These are phyloP conservation scores for Globisporangium alternatum DNA, from an alignment of 352 stramenopile genomes.

Conservation along the genomic window DNA sequence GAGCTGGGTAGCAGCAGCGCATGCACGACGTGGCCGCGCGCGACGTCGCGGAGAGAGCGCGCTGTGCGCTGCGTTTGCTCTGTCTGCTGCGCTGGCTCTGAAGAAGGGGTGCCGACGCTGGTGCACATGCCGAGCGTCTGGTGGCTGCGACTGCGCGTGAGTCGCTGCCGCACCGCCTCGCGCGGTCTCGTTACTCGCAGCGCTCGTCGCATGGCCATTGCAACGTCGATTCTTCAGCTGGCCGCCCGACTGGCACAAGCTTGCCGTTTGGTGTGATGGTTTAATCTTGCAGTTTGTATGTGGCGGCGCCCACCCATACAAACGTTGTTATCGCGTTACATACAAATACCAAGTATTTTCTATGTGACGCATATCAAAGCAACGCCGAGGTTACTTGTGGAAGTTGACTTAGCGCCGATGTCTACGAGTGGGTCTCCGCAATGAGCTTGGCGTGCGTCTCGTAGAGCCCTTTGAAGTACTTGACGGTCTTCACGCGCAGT, in stretches of 20 bases:
- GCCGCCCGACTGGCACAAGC: too few species aligned
- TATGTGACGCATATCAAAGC: too few species aligned
- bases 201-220: background rate
- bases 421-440: slow-evolving; percentile 7
- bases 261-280: too few species aligned
- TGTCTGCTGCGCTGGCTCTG: background rate
- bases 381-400: too few species aligned
- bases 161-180: background rate
- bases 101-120: background rate
- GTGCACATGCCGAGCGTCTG: background rate
- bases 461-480: slow-evolving; percentile 88
- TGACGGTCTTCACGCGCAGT: slow-evolving; percentile 88
- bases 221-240: background rate
- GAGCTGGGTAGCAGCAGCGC: slow-evolving; percentile 73
- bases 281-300: too few species aligned
- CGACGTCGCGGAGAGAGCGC: slow-evolving; percentile 62
- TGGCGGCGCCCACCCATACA: too few species aligned
- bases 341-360: too few species aligned
- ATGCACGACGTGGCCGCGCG: slow-evolving; percentile 45
- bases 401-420: too few species aligned
- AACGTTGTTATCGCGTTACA: too few species aligned
- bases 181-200: background rate
- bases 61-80: slow-evolving; percentile 11
- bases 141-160: background rate
- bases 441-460: slow-evolving; percentile 50